Base-by-base conservation (phyloP, 75 land plant species). In the Cupressus sempervirens region DNA sequence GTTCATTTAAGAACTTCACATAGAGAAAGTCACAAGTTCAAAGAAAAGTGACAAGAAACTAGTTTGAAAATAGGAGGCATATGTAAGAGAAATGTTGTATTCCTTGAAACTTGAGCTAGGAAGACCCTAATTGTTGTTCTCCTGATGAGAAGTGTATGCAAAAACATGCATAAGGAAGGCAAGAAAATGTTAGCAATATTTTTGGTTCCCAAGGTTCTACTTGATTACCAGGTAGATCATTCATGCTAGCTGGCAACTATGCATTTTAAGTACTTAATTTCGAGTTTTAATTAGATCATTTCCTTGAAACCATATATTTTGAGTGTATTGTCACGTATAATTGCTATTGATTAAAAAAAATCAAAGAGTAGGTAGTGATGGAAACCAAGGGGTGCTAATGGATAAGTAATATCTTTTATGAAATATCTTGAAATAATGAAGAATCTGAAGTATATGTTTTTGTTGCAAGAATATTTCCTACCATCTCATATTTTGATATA, bases 21-120 rank as follows among this genome's bases (percentile, higher is more conserved):
- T n/a, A n/a, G n/a, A n/a, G n/a, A n/a, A n/a, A n/a, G n/a, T n/a
- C n/a, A n/a, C n/a, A n/a, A n/a, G n/a, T n/a, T n/a, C n/a, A n/a
- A n/a, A n/a, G n/a, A n/a, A n/a, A n/a, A n/a, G n/a, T n/a, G n/a
- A n/a, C n/a, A n/a, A n/a, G n/a, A n/a, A n/a, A n/a, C n/a, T n/a
- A n/a, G n/a, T n/a, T n/a, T n/a, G n/a, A n/a, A n/a, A n/a, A n/a
- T n/a, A n/a, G n/a, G n/a, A n/a, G n/a, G n/a, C n/a, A n/a, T n/a
- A n/a, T n/a, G n/a, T n/a, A n/a, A n/a, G n/a, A n/a, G n/a, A n/a
- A n/a, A n/a, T n/a, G n/a, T n/a, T n/a, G 99, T 99, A 36, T 98
- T 98, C 87, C 92, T 98, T 53, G 99, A 98, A 88, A 98, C 99
- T 0, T 99, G 99, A 18, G 99, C 99, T 4, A 99, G 99, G 65